Conservation (phyloP, 768 basidiomycete species). For the Mycena venus region DNA sequence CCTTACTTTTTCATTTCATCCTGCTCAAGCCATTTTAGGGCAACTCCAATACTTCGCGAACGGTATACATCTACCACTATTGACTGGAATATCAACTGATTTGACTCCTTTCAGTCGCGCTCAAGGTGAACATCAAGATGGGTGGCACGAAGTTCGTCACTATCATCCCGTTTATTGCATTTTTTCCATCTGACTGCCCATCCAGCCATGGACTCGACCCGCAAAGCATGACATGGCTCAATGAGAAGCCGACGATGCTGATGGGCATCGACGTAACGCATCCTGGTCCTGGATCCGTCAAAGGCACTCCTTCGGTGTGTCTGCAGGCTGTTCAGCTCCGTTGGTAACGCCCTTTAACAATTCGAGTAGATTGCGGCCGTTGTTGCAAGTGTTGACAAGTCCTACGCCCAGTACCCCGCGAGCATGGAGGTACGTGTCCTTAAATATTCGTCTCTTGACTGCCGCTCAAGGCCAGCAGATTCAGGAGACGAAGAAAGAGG, state of each 20-base stretch:
- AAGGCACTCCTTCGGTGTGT: conserved; percentile 66
- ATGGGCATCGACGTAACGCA: conserved; percentile 89
- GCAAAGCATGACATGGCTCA: conserved; percentile 72
- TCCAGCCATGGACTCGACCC: conserved; percentile 61
- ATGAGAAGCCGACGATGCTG: conserved; percentile 76
- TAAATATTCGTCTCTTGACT: conserved; percentile 56
- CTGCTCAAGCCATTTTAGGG: conserved; percentile 53
- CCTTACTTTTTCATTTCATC: conserved; percentile 38
- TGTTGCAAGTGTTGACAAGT: conserved; percentile 78
- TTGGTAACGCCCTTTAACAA: background rate
- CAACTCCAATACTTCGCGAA: conserved; percentile 84
- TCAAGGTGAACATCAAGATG: conserved; percentile 89
- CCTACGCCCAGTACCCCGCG: conserved; percentile 80
- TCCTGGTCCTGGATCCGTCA: conserved; percentile 80
- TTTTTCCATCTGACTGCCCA: background rate
- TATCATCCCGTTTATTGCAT: conserved; percentile 36
- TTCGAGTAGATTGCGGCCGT: conserved; percentile 73
- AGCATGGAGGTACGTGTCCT: conserved; percentile 79
- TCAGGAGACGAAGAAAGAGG: too few species aligned
- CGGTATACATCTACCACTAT: background rate
- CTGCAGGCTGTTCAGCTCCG: background rate
- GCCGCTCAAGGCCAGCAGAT: too few species aligned
- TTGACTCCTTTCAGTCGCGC: conserved; percentile 59
- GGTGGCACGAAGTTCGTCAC: conserved; percentile 76
- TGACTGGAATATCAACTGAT: background rate